phyloP scores from a whole-genome alignment of 2,329 filamentous ascomycete species.

The Tolypocladium sp. region DNA sequence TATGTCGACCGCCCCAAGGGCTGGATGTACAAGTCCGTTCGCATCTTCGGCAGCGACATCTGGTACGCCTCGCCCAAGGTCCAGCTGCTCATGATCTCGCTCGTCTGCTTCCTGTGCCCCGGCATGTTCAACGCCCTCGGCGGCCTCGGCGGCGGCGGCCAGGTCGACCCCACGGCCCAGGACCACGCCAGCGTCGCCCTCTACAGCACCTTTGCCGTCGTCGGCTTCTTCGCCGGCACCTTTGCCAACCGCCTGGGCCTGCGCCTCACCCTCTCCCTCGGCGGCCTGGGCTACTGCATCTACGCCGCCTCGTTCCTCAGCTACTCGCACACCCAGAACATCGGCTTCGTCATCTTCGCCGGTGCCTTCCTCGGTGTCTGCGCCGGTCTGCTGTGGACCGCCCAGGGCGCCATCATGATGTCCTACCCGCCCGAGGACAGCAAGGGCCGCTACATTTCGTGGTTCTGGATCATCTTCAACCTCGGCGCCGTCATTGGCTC shows the following conservation, averaged over 20 bases:
- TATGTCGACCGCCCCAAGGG: constrained; percentile 30
- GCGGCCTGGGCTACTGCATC: constrained; percentile 68
- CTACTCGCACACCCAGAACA: constrained; percentile 59
- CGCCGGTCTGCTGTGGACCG: constrained; percentile 73
- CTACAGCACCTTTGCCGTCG: constrained; percentile 61
- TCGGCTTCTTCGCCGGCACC: constrained; percentile 65
- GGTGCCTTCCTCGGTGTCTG: constrained; percentile 70
- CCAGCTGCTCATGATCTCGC: constrained; percentile 59
- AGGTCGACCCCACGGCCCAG: constrained; percentile 38
- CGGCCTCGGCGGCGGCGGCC: constrained; percentile 54
- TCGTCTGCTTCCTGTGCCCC: constrained; percentile 53
- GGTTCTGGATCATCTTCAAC: constrained; percentile 96
- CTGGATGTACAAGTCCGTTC: constrained; percentile 61
- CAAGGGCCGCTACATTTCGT: constrained; percentile 83
- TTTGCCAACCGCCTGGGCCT: constrained; percentile 71
- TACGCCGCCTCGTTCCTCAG: constrained; percentile 63
- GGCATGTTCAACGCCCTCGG: constrained; percentile 64
- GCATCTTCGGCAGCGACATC: constrained; percentile 42
- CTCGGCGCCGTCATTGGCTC: constrained; percentile 81
- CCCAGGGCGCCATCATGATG: constrained; percentile 83
- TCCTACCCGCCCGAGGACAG: constrained; percentile 71
- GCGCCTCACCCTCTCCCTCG: constrained; percentile 57
- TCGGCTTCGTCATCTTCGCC: constrained; percentile 66
- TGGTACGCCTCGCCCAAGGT: constrained; percentile 68
- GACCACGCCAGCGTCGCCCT: constrained; percentile 63